These are phyloP conservation scores for Neohortaea acidophila DNA, from an alignment of 495 filamentous ascomycete species.

Conservation along the genomic window DNA sequence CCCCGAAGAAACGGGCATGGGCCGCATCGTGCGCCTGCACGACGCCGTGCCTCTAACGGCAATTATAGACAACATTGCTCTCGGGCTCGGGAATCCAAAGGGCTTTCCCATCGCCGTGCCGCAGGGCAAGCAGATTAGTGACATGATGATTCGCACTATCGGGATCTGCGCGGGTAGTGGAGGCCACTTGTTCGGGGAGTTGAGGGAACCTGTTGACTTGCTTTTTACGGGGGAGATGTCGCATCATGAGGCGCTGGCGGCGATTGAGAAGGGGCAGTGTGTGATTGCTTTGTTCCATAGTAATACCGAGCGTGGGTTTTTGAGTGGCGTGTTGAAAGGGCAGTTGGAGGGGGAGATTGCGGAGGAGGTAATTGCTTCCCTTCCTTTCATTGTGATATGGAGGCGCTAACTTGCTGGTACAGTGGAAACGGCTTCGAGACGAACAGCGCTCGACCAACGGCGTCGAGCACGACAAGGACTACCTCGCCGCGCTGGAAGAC, in stretches of 20 bases:
- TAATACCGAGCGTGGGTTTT: constrained; percentile 74
- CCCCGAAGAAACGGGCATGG: constrained; percentile 54
- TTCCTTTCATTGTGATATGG: background rate
- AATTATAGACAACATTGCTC: constrained; percentile 47
- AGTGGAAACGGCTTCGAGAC: constrained; percentile 33
- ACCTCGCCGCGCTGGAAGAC: constrained; percentile 35
- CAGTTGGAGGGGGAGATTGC: constrained; percentile 44
- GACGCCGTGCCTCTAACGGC: constrained; percentile 41
- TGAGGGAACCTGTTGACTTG: constrained; percentile 41
- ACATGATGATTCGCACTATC: constrained; percentile 42
- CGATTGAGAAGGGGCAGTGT: constrained; percentile 72
- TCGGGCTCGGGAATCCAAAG: constrained; percentile 44
- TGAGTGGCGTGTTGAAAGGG: constrained; percentile 51
- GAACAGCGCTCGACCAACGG: constrained; percentile 26
- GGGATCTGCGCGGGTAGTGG: constrained; percentile 80
- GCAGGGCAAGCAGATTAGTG: constrained; percentile 36
- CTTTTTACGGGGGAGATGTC: constrained; percentile 84
- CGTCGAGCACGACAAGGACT: constrained; percentile 25
- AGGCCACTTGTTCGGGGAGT: constrained; percentile 50
- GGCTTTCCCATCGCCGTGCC: constrained; percentile 57
- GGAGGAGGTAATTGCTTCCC: constrained; percentile 25
- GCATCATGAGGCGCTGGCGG: constrained; percentile 78
- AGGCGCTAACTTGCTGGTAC: background rate
- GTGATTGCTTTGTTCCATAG: constrained; percentile 78
- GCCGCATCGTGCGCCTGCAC: constrained; percentile 52